Conservation (phyloP, 169 alveolate species). For the Eimeria necatrix region DNA sequence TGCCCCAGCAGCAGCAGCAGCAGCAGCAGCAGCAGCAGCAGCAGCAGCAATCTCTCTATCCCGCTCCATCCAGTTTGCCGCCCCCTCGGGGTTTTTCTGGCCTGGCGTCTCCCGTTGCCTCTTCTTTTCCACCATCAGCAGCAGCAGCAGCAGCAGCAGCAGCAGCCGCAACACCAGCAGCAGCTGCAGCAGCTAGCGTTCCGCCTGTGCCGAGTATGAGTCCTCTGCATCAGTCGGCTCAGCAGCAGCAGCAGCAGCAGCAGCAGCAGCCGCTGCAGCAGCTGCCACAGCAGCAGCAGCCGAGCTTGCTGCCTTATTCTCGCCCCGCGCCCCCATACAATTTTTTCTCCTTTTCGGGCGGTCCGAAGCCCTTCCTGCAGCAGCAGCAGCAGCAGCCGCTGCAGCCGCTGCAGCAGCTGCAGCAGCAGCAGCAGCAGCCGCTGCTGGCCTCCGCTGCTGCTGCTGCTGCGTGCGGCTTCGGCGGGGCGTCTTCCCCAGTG, state of each 20-base stretch:
- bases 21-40: slow-evolving; percentile 12
- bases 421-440: slow-evolving; percentile 30
- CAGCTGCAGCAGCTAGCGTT: neutral
- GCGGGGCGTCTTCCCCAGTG: neutral
- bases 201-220: neutral
- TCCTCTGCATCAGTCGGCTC: neutral
- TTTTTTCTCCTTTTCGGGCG: neutral
- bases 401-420: slow-evolving; percentile 10
- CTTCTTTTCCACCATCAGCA: neutral
- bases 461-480: neutral
- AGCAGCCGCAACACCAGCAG: neutral
- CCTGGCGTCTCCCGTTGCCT: neutral
- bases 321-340: neutral
- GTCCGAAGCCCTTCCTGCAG: neutral
- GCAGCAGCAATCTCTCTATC: slow-evolving; percentile 7
- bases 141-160: neutral
- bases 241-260: no score
- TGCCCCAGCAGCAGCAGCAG: neutral
- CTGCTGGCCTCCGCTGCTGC: neutral
- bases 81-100: neutral
- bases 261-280: neutral
- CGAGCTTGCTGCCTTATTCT: neutral
- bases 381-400: slow-evolving; percentile 16
- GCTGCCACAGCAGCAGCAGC: slow-evolving; percentile 33
- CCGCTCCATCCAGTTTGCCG: neutral